These are phyloP conservation scores for Plantago elongata DNA, from an alignment of 257 asterid genomes.

Conservation along the genomic window DNA sequence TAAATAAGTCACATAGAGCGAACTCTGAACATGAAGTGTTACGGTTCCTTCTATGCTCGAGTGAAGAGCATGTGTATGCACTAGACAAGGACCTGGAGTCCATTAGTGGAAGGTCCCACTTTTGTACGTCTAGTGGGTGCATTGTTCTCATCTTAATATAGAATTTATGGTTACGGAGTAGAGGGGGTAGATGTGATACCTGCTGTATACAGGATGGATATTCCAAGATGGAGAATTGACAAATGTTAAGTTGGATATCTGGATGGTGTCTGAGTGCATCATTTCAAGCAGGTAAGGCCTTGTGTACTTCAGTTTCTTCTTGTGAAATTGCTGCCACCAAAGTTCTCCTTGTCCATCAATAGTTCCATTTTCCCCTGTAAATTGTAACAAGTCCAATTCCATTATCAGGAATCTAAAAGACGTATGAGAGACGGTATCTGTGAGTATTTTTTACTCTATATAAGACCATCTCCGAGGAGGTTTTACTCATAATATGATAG, in stretches of 20 bases:
- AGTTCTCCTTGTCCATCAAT: constrained; percentile 74
- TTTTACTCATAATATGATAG: background rate
- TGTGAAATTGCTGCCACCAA: constrained; percentile 91
- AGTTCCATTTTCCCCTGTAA: constrained; percentile 76
- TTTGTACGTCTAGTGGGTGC: no score
- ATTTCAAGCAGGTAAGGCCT: constrained; percentile 80
- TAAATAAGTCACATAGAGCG: no score
- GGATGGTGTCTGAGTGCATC: constrained; percentile 68
- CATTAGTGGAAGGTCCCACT: no score
- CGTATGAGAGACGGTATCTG: no score
- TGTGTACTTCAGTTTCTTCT: constrained; percentile 64
- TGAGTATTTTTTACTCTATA: no score
- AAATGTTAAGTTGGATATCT: constrained; percentile 66
- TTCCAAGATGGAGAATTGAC: constrained; percentile 88
- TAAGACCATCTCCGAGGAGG: no score
- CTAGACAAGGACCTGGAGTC: no score
- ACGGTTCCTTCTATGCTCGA: no score
- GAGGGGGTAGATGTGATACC: constrained; percentile 23
- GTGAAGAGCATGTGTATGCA: no score
- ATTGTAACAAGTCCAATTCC: background rate
- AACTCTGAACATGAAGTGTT: no score
- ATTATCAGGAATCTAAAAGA: background rate
- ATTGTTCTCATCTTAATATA: no score
- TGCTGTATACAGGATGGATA: constrained; percentile 87
- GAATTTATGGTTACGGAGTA: no score